Evolutionary conservation across 2,329 filamentous ascomycete genomes (phyloP).

Genomic region (Cladosporium halotolerans): DNA sequence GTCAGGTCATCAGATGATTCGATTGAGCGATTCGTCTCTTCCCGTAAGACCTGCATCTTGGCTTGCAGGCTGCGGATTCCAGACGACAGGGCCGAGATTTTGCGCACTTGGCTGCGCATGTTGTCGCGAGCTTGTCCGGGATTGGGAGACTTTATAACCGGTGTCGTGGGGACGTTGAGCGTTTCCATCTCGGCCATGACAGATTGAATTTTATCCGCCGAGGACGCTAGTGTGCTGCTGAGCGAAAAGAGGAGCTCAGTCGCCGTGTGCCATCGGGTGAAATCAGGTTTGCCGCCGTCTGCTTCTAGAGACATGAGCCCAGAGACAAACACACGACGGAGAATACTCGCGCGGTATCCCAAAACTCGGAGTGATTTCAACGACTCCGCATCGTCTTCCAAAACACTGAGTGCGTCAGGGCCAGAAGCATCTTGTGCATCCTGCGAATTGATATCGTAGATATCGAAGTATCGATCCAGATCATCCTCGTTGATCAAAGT

Average conservation of each 20-base stretch:
- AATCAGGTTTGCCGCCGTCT: slow-evolving; percentile 69
- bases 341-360: slow-evolving; percentile 66
- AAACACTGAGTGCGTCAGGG: slow-evolving; percentile 39
- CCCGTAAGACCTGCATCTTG: slow-evolving; percentile 84
- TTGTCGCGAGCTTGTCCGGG: slow-evolving; percentile 69
- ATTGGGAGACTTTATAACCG: slow-evolving; percentile 54
- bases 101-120: slow-evolving; percentile 78
- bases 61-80: slow-evolving; percentile 89
- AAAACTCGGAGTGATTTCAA: slow-evolving; percentile 67
- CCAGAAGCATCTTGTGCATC: slow-evolving; percentile 50
- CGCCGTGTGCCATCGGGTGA: slow-evolving; percentile 70
- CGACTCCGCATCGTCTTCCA: slow-evolving; percentile 68
- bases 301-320: slow-evolving; percentile 83
- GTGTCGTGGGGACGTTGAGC: slow-evolving; percentile 44
- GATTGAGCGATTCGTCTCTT: slow-evolving; percentile 76
- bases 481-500: slow-evolving; percentile 72
- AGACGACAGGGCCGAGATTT: slow-evolving; percentile 80
- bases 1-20: slow-evolving; percentile 55
- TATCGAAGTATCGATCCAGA: slow-evolving; percentile 84
- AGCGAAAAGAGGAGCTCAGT: slow-evolving; percentile 67
- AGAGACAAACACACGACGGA: slow-evolving; percentile 80
- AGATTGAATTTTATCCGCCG: slow-evolving; percentile 59
- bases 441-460: slow-evolving; percentile 45
- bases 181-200: slow-evolving; percentile 73
- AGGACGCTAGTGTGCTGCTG: slow-evolving; percentile 54